Percentiles rank a stretch among this genome's conserved stretches.
Evolutionary conservation across 148 eudicot genomes (phyloP).

Genomic region (Rheum nobile): DNA sequence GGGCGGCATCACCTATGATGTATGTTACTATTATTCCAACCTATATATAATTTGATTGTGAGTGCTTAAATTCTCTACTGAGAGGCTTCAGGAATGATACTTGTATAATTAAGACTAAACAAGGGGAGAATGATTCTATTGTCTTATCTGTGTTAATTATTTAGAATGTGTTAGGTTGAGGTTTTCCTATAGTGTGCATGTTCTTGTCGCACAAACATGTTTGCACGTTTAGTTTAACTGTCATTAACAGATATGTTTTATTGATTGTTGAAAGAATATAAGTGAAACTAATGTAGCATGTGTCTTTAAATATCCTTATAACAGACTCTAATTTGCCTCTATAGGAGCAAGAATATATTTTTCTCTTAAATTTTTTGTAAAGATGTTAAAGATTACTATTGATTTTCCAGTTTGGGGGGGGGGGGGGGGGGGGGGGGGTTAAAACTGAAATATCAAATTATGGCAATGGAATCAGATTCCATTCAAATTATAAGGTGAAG

Average conservation of each 20-base stretch:
- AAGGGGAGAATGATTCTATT: not conserved
- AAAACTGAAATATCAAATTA: not conserved
- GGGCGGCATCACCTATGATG: constrained; percentile 72
- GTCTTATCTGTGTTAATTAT: not conserved
- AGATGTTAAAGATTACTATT: too few species aligned
- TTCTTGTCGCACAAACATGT: not conserved
- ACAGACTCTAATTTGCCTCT: too few species aligned
- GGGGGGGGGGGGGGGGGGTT: too few species aligned
- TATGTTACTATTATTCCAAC: constrained; percentile 11
- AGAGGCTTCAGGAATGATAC: not conserved
- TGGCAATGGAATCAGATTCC: not conserved
- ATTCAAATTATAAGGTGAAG: not conserved
- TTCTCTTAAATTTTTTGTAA: too few species aligned
- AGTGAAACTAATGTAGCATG: too few species aligned
- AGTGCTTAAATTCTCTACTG: not conserved
- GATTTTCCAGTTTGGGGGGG: too few species aligned
- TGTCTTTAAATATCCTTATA: too few species aligned
- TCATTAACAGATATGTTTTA: too few species aligned
- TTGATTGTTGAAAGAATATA: too few species aligned
- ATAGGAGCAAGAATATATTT: too few species aligned
- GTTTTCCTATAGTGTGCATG: not conserved
- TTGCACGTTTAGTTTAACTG: not conserved
- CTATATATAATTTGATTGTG: not conserved
- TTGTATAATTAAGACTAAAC: not conserved
- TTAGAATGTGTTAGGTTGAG: not conserved